Evolutionary conservation across 176 grass and related monocot genomes (phyloP), one percentile per base, ranked within the genome.

Genomic region (Rhipidocladum racemiflorum): DNA sequence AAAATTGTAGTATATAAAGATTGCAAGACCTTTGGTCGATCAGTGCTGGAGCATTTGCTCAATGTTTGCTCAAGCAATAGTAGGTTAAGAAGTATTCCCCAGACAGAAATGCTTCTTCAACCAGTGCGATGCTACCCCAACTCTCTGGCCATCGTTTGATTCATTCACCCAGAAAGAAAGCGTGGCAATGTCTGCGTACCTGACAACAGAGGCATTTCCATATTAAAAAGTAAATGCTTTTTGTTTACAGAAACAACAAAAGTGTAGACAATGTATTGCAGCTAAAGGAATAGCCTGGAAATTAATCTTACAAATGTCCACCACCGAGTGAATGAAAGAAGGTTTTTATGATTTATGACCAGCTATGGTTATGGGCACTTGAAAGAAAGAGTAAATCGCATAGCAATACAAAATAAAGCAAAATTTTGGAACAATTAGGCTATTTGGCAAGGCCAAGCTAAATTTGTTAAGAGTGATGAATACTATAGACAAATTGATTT

Each of bases 131-230:
- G 5, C 0, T 1, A 1, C 5, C 21, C 2, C 7, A 42, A 27
- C 2, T 42, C n/a, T 27, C 7, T 43, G 1, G 28, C 1, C 32
- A 38, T 65, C 7, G 36, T 21, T 65, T 38, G 30, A 36, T 36
- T 11, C 3, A 7, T 65, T 36, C 32, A 36, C 0, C 63, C 63
- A 66, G 63, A 16, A 66, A 66, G 1, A 49, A 49, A 49, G 15
- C 1, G 9, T 16, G 9, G 20, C 18, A 21, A 0, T 0, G 8
- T 6, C 4, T 1, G 6, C 4, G 0, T 0, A 0, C 24, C 34
- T 76, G 74, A 6, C 9, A 76, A 57, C 28, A 76, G 59, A 60
- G 1, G 27, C 1, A 24, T 10, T 9, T 5, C 27, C 40, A 15
- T 43, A 9, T 76, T 28, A 13, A 25, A 32, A 15, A 17, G 16